Evolutionary conservation across 192 early-diverging fungal genomes (phyloP), one percentile per base, ranked within the genome.

Genomic region (Entomortierella chlamydospora): DNA sequence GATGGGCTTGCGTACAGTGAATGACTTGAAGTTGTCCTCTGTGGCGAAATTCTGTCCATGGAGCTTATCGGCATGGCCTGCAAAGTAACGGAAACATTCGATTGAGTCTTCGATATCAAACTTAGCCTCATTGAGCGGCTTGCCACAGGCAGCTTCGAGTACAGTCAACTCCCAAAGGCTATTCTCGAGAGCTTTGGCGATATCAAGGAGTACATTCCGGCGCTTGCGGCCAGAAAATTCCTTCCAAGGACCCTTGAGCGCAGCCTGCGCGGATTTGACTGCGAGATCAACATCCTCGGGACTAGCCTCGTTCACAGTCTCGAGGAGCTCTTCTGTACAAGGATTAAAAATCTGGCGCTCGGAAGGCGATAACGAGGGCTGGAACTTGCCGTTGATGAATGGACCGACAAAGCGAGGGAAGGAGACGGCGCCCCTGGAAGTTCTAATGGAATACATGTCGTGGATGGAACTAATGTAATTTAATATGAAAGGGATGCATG

Each of bases 81-180:
- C 93, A 87, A 89, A 96, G 84, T 94, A 93, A 65, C 93, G 85
- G 79, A 94, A 88, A 61, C 87, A 88, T 22, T 82, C 80, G 20
- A 90, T 79, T 18, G 88, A 82, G 47, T 77, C 77, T 3, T 88
- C 86, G 29, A 96, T 88, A 62, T 95, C 94, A 18, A 86, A 70
- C 12, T 83, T 72, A 22, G 93, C 88, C 11, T 90, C 74, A 30
- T 61, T 64, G 49, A 94, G 73, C 8, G 90, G 87, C 72, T 95
- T 95, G 25, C 94, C 95, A 60, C 94, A 93, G 72, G 95, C 95
- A 2, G 91, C 86, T 77, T 95, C 94, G 26, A 93, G 70, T 12
- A 68, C 73, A 1, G 87, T 86, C 20, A 93, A 43, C 34, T 84
- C 74, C 49, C 83, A 84, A 12, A 84, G 52, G 26, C 91, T 81